phyloP scores from a whole-genome alignment of 106 monocot species.

The Cymbidium sinense region DNA sequence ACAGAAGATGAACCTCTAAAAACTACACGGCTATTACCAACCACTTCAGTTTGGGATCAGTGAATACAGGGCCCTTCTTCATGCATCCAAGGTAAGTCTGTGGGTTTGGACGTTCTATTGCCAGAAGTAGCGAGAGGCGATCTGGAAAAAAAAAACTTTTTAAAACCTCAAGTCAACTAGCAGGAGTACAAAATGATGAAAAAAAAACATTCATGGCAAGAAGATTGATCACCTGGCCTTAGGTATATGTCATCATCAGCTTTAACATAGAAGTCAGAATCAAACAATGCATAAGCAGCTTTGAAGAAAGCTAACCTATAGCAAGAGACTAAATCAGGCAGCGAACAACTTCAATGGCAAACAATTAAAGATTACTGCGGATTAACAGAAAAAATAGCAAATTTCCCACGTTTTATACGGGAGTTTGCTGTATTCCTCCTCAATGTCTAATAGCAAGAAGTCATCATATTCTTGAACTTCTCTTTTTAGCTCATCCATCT shows the following conservation, averaged over 20 bases:
- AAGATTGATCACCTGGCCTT: conserved; percentile 62
- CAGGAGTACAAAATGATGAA: neutral
- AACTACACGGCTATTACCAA: conserved; percentile 16
- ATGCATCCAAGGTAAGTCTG: conserved; percentile 95
- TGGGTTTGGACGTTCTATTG: conserved; percentile 56
- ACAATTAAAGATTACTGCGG: neutral
- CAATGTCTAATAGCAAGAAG: conserved; percentile 73
- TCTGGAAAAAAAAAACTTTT: conserved; percentile 35
- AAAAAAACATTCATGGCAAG: neutral
- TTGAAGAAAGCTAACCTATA: conserved; percentile 96
- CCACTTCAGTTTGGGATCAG: conserved; percentile 93
- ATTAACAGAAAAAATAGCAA: neutral
- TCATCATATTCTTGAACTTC: conserved; percentile 72
- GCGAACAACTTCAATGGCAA: conserved; percentile 1
- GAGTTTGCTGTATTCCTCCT: conserved; percentile 80
- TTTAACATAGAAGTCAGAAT: conserved; percentile 93
- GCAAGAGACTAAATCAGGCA: conserved; percentile 29
- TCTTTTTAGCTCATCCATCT: conserved; percentile 60
- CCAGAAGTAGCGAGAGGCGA: conserved; percentile 78
- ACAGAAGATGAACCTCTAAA: neutral
- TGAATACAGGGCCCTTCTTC: conserved; percentile 99
- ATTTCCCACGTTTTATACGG: conserved; percentile 81
- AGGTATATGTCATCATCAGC: conserved; percentile 97
- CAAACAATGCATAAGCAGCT: conserved; percentile 83
- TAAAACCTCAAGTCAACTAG: neutral